Base-by-base conservation (phyloP, 1,284 basidiomycete genomes). In the Cryptococcus amylolentus region DNA sequence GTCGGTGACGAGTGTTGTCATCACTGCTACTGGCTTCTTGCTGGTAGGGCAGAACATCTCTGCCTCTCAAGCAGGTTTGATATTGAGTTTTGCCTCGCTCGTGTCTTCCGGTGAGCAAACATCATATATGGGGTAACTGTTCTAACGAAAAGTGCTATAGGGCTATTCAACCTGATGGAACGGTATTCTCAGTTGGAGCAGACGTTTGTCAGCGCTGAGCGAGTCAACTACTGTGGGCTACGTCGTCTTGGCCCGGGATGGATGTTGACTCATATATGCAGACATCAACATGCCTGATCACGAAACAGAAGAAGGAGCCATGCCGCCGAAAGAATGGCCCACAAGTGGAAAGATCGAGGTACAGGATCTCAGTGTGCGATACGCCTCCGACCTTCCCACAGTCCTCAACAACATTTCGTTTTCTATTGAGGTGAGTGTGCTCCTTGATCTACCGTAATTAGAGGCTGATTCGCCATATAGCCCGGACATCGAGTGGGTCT, bases 401-500 rank as follows among this genome's bases (percentile, higher is more conserved):
- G 88, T 91, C 0, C 76, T 92, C 44, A 85, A 86, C 64, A 81
- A 81, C 31, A 80, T 91, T 28, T 83, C 75, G 52, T 86, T 91
- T 66, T 64, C 79, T 12, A 77, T 89, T 54, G 79, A 80, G 50
- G 68, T 69, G 31, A 56, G 66, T 56, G 14, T 23, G 23, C 23
- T 8, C 1, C 39, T 40, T 28, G 9, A 13, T 10, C 7, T 42
- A 26, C 14, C 13, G 26, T 37, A 8, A 3, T 23, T 0, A 23
- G 23, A 23, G 23, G 23, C 28, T 20, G 35, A 46, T n/a, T 18
- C 7, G 57, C 42, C n/a, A 13, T 43, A 12, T 43, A 73, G 54
- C 79, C 86, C 5, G 87, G 88, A 2, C 84, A 89, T 71, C 88
- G 90, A 75, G 84, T 91, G 57, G 88, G 88, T 7, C 82, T 91